Evolutionary conservation across 495 filamentous ascomycete genomes (phyloP).

Genomic region (Neurospora sp.): DNA sequence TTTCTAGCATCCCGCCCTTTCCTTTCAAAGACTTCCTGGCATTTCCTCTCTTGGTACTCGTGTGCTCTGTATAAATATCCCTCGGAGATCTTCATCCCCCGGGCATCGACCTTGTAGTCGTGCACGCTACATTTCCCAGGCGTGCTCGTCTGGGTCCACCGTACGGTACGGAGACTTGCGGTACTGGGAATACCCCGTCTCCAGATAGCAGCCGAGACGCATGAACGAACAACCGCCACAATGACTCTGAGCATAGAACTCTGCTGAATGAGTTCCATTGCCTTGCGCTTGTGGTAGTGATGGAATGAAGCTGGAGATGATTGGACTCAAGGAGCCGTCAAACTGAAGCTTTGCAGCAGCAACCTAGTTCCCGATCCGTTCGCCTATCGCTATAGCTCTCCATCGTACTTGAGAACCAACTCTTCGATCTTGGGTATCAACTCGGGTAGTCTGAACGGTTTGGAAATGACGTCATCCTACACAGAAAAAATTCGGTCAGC

Average conservation of each 20-base stretch:
- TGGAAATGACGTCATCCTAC: slow-evolving; percentile 70
- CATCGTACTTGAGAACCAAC: slow-evolving; percentile 24
- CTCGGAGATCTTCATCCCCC: background rate
- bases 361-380: background rate
- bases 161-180: background rate
- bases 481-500: background rate
- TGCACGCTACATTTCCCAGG: background rate
- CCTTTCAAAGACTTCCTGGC: background rate
- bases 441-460: slow-evolving; percentile 67
- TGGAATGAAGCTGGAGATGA: background rate
- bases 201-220: background rate
- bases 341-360: background rate
- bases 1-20: background rate
- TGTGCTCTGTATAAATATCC: background rate
- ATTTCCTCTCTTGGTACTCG: background rate
- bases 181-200: background rate
- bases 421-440: slow-evolving; percentile 60
- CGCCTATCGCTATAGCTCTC: background rate
- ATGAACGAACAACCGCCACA: background rate
- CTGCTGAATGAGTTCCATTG: background rate
- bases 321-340: background rate
- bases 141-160: background rate
- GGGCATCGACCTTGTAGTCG: background rate
- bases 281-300: background rate
- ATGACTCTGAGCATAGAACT: background rate